A percentile compares a stretch with the other conserved stretches of the same genome.
phyloP scores from a whole-genome alignment of 192 early-diverging fungal species.

The Backusella morwellensis region DNA sequence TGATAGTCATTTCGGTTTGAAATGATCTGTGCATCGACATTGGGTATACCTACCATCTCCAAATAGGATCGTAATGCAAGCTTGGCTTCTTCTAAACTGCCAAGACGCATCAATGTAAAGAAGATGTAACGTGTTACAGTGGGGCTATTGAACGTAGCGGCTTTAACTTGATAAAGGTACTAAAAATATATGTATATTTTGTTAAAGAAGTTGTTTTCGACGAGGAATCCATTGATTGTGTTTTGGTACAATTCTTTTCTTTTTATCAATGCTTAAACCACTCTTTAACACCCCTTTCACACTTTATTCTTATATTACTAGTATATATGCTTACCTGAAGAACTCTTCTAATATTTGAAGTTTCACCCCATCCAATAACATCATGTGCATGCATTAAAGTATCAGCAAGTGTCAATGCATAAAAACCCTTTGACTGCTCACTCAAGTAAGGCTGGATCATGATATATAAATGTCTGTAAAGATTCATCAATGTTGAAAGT shows the following conservation, averaged over 20 bases:
- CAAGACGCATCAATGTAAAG: constrained; percentile 49
- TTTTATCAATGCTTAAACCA: neutral
- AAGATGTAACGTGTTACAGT: constrained; percentile 60
- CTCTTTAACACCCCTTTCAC: neutral
- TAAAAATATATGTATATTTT: neutral
- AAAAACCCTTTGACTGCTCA: neutral
- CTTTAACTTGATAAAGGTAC: neutral
- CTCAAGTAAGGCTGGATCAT: neutral
- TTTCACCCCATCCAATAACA: constrained; percentile 7
- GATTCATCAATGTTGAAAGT: neutral
- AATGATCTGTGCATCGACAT: constrained; percentile 4
- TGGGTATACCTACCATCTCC: constrained; percentile 42
- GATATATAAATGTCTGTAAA: neutral
- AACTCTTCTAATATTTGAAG: neutral
- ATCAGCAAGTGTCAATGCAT: neutral
- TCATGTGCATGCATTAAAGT: neutral
- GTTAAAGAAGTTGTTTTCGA: neutral
- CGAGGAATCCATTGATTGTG: neutral
- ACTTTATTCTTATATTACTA: neutral
- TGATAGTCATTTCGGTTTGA: neutral
- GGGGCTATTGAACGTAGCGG: constrained; percentile 69
- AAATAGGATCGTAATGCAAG: constrained; percentile 61
- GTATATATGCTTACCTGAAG: neutral
- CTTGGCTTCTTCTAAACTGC: constrained; percentile 69
- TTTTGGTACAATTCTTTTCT: too few species aligned